Percentiles rank a stretch among this genome's conserved stretches.
Conservation (phyloP, 208 protist species). For the Trichomonas tenax region DNA sequence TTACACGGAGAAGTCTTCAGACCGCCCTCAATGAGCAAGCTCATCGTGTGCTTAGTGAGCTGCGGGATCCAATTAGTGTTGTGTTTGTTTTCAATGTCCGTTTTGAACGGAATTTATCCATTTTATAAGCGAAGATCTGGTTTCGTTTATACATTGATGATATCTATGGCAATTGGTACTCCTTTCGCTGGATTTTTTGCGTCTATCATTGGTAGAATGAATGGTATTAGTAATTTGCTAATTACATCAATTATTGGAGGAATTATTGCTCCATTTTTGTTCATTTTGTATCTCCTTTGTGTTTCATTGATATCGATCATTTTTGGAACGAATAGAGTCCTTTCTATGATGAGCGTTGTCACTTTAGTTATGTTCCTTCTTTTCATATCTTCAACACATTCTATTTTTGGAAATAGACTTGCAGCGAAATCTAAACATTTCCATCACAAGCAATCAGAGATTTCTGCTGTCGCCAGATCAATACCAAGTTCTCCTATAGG, state of each 20-base stretch:
- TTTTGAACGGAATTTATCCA: not conserved
- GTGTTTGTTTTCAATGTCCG: not conserved
- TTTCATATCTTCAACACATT: not conserved
- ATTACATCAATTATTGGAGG: not conserved
- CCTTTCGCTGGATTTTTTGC: not conserved
- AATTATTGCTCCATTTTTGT: not conserved
- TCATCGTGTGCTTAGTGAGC: not conserved
- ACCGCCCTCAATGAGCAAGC: not conserved
- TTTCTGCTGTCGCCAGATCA: not conserved
- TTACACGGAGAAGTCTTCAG: conserved; percentile 44
- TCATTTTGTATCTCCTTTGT: not conserved
- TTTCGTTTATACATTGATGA: not conserved
- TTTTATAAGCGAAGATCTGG: not conserved
- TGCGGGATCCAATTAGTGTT: not conserved
- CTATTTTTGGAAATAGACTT: not conserved
- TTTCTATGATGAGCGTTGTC: not conserved
- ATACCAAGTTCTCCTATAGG: not conserved
- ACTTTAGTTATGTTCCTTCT: not conserved
- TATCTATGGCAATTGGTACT: not conserved
- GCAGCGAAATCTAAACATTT: not conserved
- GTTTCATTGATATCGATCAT: not conserved
- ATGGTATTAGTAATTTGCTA: not conserved
- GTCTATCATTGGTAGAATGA: not conserved
- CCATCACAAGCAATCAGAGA: not conserved
- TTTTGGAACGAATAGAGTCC: not conserved